phyloP scores from a whole-genome alignment of 768 basidiomycete genomes.

The Collybia sp. region DNA sequence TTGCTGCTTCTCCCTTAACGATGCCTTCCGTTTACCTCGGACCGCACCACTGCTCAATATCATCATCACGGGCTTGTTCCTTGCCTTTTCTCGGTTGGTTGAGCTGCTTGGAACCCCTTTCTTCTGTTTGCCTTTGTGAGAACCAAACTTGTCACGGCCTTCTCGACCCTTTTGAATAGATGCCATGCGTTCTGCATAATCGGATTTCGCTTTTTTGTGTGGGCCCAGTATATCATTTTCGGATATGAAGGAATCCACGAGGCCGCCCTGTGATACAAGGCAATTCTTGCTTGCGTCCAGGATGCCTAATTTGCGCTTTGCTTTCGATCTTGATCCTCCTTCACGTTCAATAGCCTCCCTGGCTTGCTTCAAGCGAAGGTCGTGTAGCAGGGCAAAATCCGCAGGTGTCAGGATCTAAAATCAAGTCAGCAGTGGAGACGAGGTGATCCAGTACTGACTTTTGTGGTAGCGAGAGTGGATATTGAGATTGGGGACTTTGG shows the following conservation, averaged over 20 bases:
- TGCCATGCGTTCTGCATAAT: conserved; percentile 91
- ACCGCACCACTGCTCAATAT: conserved; percentile 73
- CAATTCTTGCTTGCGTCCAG: conserved; percentile 71
- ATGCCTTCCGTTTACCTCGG: conserved; percentile 80
- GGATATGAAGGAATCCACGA: conserved; percentile 65
- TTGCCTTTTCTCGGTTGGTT: conserved; percentile 88
- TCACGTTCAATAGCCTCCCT: conserved; percentile 62
- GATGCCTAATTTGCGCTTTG: conserved; percentile 68
- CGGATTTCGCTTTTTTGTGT: conserved; percentile 87
- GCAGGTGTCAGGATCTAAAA: conserved; percentile 92
- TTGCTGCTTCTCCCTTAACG: conserved; percentile 76
- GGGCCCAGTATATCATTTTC: conserved; percentile 93
- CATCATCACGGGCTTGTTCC: conserved; percentile 97
- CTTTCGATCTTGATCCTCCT: conserved; percentile 71
- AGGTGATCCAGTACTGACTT: conserved; percentile 36
- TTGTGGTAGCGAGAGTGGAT: conserved; percentile 76
- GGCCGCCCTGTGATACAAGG: conserved; percentile 36
- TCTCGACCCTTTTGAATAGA: conserved; percentile 91
- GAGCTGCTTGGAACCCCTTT: conserved; percentile 79
- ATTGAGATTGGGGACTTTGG: conserved; percentile 24
- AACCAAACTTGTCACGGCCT: conserved; percentile 91
- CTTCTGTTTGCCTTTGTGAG: conserved; percentile 87
- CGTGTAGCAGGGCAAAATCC: conserved; percentile 89
- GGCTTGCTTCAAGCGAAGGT: conserved; percentile 80
- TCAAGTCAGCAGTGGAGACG: background rate